Percentiles rank a stretch among this genome's conserved stretches.
These are phyloP conservation scores for Exophiala aquamarina DNA, from an alignment of 2,329 filamentous ascomycete species.

Conservation along the genomic window DNA sequence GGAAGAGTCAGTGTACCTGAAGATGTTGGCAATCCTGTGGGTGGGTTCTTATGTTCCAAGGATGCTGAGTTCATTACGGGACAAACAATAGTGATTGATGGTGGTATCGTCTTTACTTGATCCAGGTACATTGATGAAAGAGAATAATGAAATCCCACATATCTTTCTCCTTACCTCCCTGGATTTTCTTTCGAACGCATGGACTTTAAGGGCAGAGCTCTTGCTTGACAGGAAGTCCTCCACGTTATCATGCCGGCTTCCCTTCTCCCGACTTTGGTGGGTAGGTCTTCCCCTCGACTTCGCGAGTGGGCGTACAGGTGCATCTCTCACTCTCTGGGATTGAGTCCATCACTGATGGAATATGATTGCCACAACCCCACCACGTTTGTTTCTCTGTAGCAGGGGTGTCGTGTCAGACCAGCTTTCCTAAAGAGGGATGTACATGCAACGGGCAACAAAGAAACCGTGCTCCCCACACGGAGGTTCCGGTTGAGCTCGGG, in stretches of 20 bases:
- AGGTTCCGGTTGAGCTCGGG: too few relatives aligned
- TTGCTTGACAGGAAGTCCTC: too few relatives aligned
- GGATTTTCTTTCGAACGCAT: too few relatives aligned
- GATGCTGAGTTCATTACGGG: slow-evolving; percentile 66
- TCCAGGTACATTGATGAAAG: not conserved
- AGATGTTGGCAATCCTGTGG: slow-evolving; percentile 64
- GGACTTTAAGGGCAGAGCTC: too few relatives aligned
- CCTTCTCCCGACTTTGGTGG: slow-evolving; percentile 51
- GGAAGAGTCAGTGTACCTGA: slow-evolving; percentile 60
- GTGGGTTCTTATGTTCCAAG: slow-evolving; percentile 55
- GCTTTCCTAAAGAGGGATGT: slow-evolving; percentile 11
- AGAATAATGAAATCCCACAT: not conserved
- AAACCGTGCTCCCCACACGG: too few relatives aligned
- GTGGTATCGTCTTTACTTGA: slow-evolving; percentile 52
- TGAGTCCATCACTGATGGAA: slow-evolving; percentile 53
- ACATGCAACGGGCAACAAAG: not conserved
- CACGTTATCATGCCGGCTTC: slow-evolving; percentile 8
- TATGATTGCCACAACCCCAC: slow-evolving; percentile 54
- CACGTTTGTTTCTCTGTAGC: slow-evolving; percentile 51
- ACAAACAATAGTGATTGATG: slow-evolving; percentile 64
- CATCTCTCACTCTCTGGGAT: slow-evolving; percentile 55
- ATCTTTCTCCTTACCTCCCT: not conserved
- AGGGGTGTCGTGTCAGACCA: not conserved
- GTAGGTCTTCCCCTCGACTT: slow-evolving; percentile 52
- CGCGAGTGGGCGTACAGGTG: slow-evolving; percentile 54